phyloP scores from a whole-genome alignment of 305 asterid species.

The Fraxinus angustifolia region DNA sequence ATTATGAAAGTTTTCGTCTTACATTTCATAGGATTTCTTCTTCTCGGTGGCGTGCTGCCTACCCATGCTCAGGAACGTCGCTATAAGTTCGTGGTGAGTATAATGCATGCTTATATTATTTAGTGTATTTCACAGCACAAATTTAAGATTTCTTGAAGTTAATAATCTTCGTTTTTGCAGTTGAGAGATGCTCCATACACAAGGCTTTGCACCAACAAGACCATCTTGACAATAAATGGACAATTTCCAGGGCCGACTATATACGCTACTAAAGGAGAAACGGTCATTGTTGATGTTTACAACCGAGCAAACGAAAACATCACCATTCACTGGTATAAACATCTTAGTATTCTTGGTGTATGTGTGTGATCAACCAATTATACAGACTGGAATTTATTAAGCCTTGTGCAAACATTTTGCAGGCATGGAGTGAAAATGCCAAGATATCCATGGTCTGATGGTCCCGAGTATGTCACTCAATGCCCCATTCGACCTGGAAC shows the following conservation, averaged over 20 bases:
- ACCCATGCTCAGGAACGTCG: too few species aligned
- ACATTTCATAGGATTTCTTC: too few species aligned
- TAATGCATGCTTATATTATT: too few species aligned
- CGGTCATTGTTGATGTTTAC: conserved; percentile 41
- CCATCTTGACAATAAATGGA: conserved; percentile 66
- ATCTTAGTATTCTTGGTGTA: not conserved
- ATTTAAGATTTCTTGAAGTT: not conserved
- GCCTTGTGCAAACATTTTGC: not conserved
- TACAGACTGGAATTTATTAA: not conserved
- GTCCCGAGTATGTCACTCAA: conserved; percentile 63
- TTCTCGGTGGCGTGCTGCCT: too few species aligned
- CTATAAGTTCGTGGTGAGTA: too few species aligned
- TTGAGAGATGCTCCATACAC: conserved; percentile 41
- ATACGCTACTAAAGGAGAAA: conserved; percentile 53
- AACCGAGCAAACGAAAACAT: conserved; percentile 49
- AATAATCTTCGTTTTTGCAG: conserved; percentile 26
- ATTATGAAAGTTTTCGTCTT: too few species aligned
- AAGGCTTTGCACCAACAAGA: conserved; percentile 58
- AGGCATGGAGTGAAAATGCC: conserved; percentile 75
- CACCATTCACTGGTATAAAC: conserved; percentile 60
- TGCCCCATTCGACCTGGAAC: conserved; percentile 68
- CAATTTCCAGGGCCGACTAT: conserved; percentile 73
- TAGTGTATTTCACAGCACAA: not conserved
- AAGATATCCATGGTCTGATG: conserved; percentile 74
- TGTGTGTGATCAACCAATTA: not conserved